Evolutionary conservation across 768 basidiomycete species (phyloP), one percentile per base, ranked within the genome.

Genomic region (Serendipita sp.): DNA sequence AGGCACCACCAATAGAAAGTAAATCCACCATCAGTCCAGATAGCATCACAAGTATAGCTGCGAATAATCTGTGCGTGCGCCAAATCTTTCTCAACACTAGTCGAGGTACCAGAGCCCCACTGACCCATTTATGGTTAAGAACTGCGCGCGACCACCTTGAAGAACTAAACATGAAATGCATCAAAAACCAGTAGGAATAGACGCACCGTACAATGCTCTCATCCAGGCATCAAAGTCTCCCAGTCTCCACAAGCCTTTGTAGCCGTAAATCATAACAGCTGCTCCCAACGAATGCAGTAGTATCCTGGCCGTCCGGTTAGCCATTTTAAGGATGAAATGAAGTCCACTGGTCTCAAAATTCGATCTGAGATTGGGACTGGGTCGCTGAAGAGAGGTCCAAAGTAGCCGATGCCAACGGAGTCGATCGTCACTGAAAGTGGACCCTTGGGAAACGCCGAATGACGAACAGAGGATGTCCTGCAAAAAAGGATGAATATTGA

Each of bases 101-200:
- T 23, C 23, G 8, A 13, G 0, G 30, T 46, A n/a, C 58, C 18
- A 13, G 11, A 41, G 13, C 15, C 41, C 41, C 5, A 70, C 79
- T 18, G 66, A 84, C 88, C 86, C 87, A 73, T 88, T 83, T 68
- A 90, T 86, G 0, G 90, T 92, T 64, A 91, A 75, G 70, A 81
- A 91, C 71, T 85, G 85, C 54, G 78, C 80, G 68, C 83, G 82
- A 0, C 88, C 88, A 1, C 86, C 85, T 67, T 51, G 51, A 48
- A 45, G 51, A 48, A 23, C 23, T 52, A 16, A 8, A 32, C 65
- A 54, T 52, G 38, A 3, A 58, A 16, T 28, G 23, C 8, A 11
- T 23, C 3, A 11, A 28, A 8, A 4, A 11, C n/a, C 16, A 44
- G 34, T 65, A 18, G 44, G 32, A n/a, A 16, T 44, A 30, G 23